phyloP scores from a whole-genome alignment of 2,329 filamentous ascomycete genomes.

The Pseudogymnoascus sp. region DNA sequence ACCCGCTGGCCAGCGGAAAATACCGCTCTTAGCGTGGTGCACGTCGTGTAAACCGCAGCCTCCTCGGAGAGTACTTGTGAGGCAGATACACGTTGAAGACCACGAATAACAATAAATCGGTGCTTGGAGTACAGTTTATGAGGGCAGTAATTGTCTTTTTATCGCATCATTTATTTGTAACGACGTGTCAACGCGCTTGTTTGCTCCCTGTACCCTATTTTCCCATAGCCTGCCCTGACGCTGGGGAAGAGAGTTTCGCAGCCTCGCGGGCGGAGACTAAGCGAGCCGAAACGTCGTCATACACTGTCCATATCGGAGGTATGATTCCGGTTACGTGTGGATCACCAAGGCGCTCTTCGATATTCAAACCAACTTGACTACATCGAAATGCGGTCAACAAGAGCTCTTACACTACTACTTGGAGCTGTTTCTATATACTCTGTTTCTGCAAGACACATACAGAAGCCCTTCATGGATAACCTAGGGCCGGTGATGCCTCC shows the following conservation, averaged over 20 bases:
- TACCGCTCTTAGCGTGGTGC: constrained; percentile 9
- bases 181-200: neutral
- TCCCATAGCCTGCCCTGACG: constrained; percentile 1
- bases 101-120: neutral
- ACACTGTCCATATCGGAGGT: neutral
- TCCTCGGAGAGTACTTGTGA: neutral
- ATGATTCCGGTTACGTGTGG: neutral
- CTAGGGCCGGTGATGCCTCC: constrained; percentile 23
- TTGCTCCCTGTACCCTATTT: neutral
- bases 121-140: neutral
- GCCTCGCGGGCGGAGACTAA: constrained; percentile 7
- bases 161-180: neutral
- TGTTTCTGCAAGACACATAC: neutral
- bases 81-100: neutral
- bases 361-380: neutral
- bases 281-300: constrained; percentile 8
- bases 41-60: neutral
- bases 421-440: neutral
- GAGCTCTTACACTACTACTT: neutral
- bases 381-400: constrained; percentile 4
- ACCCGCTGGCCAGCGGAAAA: constrained; percentile 7
- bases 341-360: neutral
- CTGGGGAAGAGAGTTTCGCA: constrained; percentile 7
- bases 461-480: constrained; percentile 16
- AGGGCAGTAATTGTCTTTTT: neutral